Conservation (phyloP, 192 early-diverging fungal species). For the Coemansia sp. region DNA sequence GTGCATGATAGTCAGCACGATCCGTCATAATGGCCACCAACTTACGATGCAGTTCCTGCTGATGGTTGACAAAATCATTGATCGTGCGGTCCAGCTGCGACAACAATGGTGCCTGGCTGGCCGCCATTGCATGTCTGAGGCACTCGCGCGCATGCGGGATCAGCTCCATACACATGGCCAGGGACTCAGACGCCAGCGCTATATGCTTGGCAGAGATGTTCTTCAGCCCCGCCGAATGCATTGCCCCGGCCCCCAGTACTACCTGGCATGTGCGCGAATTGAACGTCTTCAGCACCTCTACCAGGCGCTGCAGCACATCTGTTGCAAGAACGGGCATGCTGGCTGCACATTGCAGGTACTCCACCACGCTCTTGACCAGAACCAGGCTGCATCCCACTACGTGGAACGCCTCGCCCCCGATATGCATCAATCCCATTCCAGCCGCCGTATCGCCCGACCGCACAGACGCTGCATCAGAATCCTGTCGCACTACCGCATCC, state of each 20-base stretch:
- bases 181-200: conserved; percentile 90
- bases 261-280: conserved; percentile 96
- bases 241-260: conserved; percentile 96
- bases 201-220: conserved; percentile 97
- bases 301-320: conserved; percentile 85
- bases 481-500: conserved; percentile 10
- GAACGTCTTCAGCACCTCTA: conserved; percentile 84
- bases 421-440: conserved; percentile 67
- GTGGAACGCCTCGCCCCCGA: conserved; percentile 76
- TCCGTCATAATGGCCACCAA: conserved; percentile 96
- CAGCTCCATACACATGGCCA: conserved; percentile 82
- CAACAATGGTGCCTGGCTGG: conserved; percentile 79
- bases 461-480: conserved; percentile 44
- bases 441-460: conserved; percentile 43
- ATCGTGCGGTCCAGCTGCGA: conserved; percentile 86
- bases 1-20: conserved; percentile 73
- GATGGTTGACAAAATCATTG: conserved; percentile 88
- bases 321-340: conserved; percentile 76
- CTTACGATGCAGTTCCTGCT: conserved; percentile 86
- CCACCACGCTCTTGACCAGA: conserved; percentile 87
- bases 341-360: conserved; percentile 83
- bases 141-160: conserved; percentile 81
- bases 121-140: conserved; percentile 68
- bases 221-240: conserved; percentile 94
- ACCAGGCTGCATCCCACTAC: conserved; percentile 88